These are phyloP conservation scores for Heterobasidion occidentale DNA, from an alignment of 1,284 basidiomycete genomes.

Conservation along the genomic window DNA sequence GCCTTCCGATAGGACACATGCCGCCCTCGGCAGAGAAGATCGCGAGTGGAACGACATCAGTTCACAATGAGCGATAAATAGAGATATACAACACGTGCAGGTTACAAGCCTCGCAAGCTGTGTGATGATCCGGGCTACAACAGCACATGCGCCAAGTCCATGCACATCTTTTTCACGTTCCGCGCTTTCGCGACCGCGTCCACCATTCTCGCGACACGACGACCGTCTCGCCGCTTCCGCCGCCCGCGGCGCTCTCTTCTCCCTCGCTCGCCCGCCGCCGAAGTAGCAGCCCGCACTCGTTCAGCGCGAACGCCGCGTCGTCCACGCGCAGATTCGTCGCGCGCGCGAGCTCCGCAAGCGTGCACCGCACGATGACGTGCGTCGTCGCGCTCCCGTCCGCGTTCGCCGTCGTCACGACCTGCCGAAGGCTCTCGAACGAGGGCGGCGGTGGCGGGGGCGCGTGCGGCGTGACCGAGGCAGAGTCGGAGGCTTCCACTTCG, in stretches of 20 bases:
- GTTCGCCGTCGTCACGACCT: constrained; percentile 47
- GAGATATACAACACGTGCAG: no score
- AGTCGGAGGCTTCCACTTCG: constrained; percentile 28
- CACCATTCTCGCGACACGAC: constrained; percentile 68
- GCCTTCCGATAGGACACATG: no score
- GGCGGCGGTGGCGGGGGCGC: background rate
- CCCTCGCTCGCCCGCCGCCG: constrained; percentile 13
- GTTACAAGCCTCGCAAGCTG: no score
- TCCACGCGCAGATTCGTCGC: constrained; percentile 81
- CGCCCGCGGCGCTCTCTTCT: constrained; percentile 15
- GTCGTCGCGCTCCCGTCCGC: constrained; percentile 59
- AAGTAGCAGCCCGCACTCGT: constrained; percentile 76
- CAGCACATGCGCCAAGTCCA: constrained; percentile 47
- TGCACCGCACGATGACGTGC: constrained; percentile 58
- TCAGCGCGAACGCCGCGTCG: constrained; percentile 82
- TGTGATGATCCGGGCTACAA: constrained; percentile 12
- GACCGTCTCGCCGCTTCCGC: constrained; percentile 32
- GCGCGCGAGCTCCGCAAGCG: constrained; percentile 64
- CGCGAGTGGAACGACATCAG: no score
- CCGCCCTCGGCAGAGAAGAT: no score
- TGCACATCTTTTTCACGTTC: constrained; percentile 56
- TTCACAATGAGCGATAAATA: no score
- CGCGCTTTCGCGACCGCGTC: constrained; percentile 58
- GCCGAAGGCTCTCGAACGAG: constrained; percentile 27
- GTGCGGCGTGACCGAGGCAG: background rate